Evolutionary conservation across 2,329 filamentous ascomycete species (phyloP).

Genomic region (Claviceps pazoutovae): DNA sequence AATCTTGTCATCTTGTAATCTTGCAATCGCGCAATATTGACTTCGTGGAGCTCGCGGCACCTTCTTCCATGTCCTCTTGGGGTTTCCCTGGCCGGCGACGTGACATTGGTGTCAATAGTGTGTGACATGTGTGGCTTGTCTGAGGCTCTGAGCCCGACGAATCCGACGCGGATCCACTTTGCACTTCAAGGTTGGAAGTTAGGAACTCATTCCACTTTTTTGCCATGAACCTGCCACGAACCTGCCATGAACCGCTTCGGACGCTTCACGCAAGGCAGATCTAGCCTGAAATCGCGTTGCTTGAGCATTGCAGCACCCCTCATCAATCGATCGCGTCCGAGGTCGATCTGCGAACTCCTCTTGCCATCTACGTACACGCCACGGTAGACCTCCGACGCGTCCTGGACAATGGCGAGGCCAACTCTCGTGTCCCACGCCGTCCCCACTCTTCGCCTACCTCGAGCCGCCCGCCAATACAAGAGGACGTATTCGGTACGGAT

Average conservation of each 20-base stretch:
- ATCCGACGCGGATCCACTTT: conserved; percentile 1
- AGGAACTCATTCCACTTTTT: neutral
- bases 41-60: neutral
- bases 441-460: neutral
- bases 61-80: neutral
- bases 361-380: neutral
- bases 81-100: neutral
- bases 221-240: too few relatives aligned
- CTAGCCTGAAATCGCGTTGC: neutral
- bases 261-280: neutral
- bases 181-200: neutral
- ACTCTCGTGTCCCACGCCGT: neutral
- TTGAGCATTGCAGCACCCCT: neutral
- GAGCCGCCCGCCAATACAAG: neutral
- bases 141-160: neutral
- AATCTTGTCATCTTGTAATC: too few relatives aligned
- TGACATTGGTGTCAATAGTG: neutral
- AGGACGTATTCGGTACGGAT: conserved; percentile 22
- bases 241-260: neutral
- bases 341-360: neutral
- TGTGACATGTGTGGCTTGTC: neutral
- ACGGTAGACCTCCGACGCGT: neutral
- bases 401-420: neutral
- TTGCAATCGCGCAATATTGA: too few relatives aligned
- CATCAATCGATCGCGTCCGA: neutral